Evolutionary conservation across 129 eudicot species (phyloP), one percentile per base, ranked within the genome.

Genomic region (Tanacetum coccineum): DNA sequence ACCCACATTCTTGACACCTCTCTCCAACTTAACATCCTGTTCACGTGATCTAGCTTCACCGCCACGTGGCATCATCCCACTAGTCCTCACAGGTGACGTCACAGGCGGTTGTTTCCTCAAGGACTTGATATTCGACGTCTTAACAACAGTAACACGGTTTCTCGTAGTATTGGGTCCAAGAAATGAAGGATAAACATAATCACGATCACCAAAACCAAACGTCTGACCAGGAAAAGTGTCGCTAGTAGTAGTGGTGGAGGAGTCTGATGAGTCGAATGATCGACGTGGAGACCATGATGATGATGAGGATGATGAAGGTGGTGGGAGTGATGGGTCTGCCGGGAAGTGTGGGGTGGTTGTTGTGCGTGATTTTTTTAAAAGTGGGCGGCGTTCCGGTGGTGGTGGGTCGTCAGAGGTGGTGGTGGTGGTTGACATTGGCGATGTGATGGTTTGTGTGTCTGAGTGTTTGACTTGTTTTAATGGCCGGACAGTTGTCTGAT

Each of bases 171-270:
- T 80, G 13, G 91, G 91, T 4, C 97, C 95, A 36, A 89, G 88
- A 62, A 86, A 86, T n/a, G 96, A 86, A 3, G 96, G 96, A 47
- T 86, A 89, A 19, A 89, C 90, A 45, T 86, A 86, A 60, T 89
- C 96, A 6, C 97, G 90, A 75, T 90, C 97, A 42, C 83, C 72
- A 75, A 82, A 81, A 7, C 76, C 82, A 75, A 80, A 83, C 62
- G 81, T 59, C 67, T 73, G 82, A 56, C 70, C 70, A 4, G 80
- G 64, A 40, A 77, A 73, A 13, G 82, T 54, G 68, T 67, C 77
- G 71, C 79, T 67, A 62, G 60, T 45, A 21, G 74, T 44, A 12
- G 76, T 64, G 17, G 50, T 68, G 60, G 77, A 67, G 7, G 63
- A 59, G 18, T 76, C 81, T 11, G 77, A 67, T 3, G 63, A 59